Evolutionary conservation across 805 yeast species (phyloP).

Genomic region (Candida pseudoglaebosa): DNA sequence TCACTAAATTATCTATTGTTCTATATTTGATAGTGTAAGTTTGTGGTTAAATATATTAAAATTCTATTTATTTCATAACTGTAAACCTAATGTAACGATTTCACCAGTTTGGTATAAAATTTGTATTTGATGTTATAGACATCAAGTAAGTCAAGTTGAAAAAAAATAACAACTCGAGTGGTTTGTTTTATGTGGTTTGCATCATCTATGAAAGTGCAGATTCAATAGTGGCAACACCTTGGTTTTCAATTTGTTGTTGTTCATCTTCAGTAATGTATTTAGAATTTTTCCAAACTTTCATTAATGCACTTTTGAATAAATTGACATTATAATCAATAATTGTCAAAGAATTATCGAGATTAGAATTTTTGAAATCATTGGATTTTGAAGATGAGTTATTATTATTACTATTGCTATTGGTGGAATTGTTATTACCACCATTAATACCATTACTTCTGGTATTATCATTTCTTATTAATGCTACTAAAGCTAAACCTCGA

Average conservation of each 20-base stretch:
- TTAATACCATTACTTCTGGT: conserved; percentile 18
- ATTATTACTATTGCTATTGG: neutral
- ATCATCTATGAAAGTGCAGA: neutral
- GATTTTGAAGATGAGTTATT: neutral
- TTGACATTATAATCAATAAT: conserved; percentile 88
- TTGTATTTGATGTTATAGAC: too few relatives aligned
- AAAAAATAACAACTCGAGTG: too few relatives aligned
- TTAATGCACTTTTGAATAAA: conserved; percentile 70
- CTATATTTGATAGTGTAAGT: too few relatives aligned
- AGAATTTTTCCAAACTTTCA: conserved; percentile 61
- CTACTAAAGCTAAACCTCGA: conserved; percentile 87
- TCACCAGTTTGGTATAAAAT: too few relatives aligned
- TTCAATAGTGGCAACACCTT: neutral
- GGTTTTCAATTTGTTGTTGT: neutral
- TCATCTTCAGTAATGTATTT: conserved; percentile 8
- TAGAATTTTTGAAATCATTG: neutral
- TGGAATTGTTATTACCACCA: conserved; percentile 37
- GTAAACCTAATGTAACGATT: too few relatives aligned
- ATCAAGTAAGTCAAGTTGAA: too few relatives aligned
- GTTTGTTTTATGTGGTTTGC: too few relatives aligned
- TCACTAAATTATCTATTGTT: too few relatives aligned
- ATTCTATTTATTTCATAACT: too few relatives aligned
- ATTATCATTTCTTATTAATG: conserved; percentile 69
- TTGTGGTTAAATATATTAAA: too few relatives aligned
- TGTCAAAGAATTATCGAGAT: conserved; percentile 44